A percentile compares a stretch with the other conserved stretches of the same genome.
Evolutionary conservation across 2,329 filamentous ascomycete species (phyloP).

Genomic region (Sporothrix sp.): DNA sequence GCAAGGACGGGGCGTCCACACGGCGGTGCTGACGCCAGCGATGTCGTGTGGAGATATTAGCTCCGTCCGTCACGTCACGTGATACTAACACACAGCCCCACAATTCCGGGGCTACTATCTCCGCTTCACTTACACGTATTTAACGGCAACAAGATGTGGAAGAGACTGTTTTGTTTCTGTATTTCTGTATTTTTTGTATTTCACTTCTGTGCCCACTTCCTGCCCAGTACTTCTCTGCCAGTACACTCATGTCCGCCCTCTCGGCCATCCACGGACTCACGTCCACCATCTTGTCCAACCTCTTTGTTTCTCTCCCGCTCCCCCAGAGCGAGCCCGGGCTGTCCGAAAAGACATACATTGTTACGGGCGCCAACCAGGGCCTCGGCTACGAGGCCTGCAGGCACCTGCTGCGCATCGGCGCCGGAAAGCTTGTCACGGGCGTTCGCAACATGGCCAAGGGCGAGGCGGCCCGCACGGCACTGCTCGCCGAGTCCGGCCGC

Average conservation of each 20-base stretch:
- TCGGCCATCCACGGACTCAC: neutral
- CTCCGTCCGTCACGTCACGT: neutral
- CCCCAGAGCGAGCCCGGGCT: neutral
- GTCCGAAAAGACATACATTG: constrained; percentile 25
- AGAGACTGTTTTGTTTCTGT: no score
- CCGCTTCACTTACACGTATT: constrained; percentile 5
- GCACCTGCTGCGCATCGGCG: constrained; percentile 28
- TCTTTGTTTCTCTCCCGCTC: constrained; percentile 7
- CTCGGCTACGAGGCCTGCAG: constrained; percentile 32
- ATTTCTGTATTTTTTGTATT: neutral
- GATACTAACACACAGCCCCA: no score
- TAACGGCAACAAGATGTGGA: neutral
- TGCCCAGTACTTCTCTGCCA: neutral
- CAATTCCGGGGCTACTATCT: neutral
- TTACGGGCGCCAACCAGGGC: constrained; percentile 36
- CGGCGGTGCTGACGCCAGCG: no score
- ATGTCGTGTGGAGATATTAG: no score
- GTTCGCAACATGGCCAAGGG: constrained; percentile 28
- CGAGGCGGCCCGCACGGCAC: constrained; percentile 19
- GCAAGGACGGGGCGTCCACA: no score
- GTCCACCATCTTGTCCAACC: constrained; percentile 8
- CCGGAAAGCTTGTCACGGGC: constrained; percentile 31
- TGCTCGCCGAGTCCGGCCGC: constrained; percentile 12
- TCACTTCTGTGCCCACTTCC: neutral
- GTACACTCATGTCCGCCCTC: neutral